phyloP scores from a whole-genome alignment of 2,329 filamentous ascomycete genomes.

The Clonostachys byssicola region DNA sequence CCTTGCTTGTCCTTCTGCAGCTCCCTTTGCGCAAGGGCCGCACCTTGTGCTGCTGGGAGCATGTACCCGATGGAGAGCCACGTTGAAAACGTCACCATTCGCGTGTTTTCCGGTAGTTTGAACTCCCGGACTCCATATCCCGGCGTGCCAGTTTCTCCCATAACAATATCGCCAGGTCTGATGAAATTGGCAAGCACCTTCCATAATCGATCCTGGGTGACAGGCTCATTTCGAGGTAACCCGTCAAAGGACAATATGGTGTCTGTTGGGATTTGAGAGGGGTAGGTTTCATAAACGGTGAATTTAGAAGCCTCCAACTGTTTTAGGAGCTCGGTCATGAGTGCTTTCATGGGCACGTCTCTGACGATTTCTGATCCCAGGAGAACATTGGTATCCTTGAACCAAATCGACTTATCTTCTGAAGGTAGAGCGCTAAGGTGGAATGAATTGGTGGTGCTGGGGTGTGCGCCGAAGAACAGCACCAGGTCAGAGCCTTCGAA shows the following conservation, averaged over 20 bases:
- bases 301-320: too few species aligned
- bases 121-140: slow-evolving; percentile 89
- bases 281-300: slow-evolving; percentile 63
- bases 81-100: slow-evolving; percentile 74
- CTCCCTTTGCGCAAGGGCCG: slow-evolving; percentile 68
- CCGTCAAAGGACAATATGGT: slow-evolving; percentile 50
- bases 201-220: slow-evolving; percentile 78
- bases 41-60: slow-evolving; percentile 55
- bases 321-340: background rate
- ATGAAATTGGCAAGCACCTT: slow-evolving; percentile 71
- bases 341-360: background rate
- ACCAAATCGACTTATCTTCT: slow-evolving; percentile 19
- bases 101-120: slow-evolving; percentile 73
- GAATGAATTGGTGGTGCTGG: slow-evolving; percentile 40
- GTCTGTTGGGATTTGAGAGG: slow-evolving; percentile 51
- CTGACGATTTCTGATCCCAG: background rate
- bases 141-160: slow-evolving; percentile 84
- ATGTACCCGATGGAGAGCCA: slow-evolving; percentile 65
- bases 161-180: slow-evolving; percentile 67
- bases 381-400: slow-evolving; percentile 13
- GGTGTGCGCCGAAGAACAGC: slow-evolving; percentile 38
- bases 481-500: slow-evolving; percentile 36
- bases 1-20: slow-evolving; percentile 45
- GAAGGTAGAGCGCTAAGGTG: slow-evolving; percentile 28
- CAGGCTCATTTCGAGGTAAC: slow-evolving; percentile 30